Base-by-base conservation (phyloP, 2,329 filamentous ascomycete species). In the Truncatella angustata region DNA sequence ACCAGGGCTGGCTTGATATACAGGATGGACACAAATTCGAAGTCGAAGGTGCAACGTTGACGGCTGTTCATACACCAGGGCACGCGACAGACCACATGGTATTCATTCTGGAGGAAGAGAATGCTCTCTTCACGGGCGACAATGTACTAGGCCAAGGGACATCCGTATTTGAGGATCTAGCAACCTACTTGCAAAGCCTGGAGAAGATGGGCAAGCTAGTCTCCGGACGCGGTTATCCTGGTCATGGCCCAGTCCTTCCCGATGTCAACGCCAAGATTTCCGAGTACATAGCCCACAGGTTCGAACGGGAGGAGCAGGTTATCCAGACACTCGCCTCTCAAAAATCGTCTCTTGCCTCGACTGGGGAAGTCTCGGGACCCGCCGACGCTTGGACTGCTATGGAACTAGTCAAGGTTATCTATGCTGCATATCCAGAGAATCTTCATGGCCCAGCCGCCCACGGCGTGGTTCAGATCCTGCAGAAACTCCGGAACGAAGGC, bases 101-200 rank as follows among this genome's bases (percentile, higher is more conserved):
- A 16, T 86, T 96, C 59, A 67, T 91, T 4, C 70, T 96, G 4
- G 80, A 86, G 42, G 89, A 95, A 79, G 78, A 96, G 63, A 80
- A 90, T 60, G 86, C 89, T 36, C 84, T 96, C 73, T 94, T 96
- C 68, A 95, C 91, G 0, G 91, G 87, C 5, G 91, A 96, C 69
- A 95, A 93, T 65, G 87, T 96, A 2, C 78, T 96, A 2, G 91
- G 91, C 1, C 89, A 96, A 54, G 91, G 91, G 11, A 95, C 90
- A 2, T 85, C 88, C 3, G 90, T 94, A 0, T 95, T 95, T 59
- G 90, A 95, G 66, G 83, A 94, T 57, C 75, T 96, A 7, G 68
- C 72, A 1, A 72, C 74, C 0, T 96, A 95, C 65, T 73, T 95
- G 56, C 64, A 68, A 18, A 90, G 84, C 54, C 74, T 96, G 11